Base-by-base conservation (phyloP, 306 rosid species). In the Calophaca sinica region DNA sequence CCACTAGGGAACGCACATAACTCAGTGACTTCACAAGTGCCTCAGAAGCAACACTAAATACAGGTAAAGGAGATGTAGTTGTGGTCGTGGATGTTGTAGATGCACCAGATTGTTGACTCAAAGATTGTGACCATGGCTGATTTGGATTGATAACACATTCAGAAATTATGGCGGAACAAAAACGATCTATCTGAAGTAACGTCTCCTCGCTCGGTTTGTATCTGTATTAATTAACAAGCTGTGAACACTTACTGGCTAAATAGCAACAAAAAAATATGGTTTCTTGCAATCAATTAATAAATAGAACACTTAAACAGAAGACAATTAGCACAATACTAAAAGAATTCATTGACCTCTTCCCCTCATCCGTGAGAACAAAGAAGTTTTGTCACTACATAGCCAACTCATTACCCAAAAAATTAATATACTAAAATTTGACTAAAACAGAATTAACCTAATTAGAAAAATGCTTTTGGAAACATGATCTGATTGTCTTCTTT, bases 141-240 rank as follows among this genome's bases (percentile, higher is more conserved):
- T 86, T 81, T 49, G 88, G 89, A 80, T 76, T 82, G 72, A 83
- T 75, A 86, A 88, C 88, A 79, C 94, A 90, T 75, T 96, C 99
- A 12, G 89, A 81, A 82, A 96, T 89, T 75, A 88, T 86, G 81
- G 86, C 89, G 84, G 93, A 84, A 85, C 99, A 96, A 89, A 96
- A 96, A 33, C 97, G 96, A 85, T 92, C 99, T 70, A 96, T 89
- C 86, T 89, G 98, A 84, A 86, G 81, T 81, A 96, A 84, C 38
- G 98, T 92, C 79, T 96, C 99, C 85, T 86, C 94, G 14, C 91
- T 86, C 32, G 99, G 97, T 87, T 89, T 96, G 83, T 96, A 96
- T 81, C 99, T 96, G 90, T 57, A 84, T 45, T 41, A 50, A 72
- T 38, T 29, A 54, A 75, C 82, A 80, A 78, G 72, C 29, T 44